A percentile compares a stretch with the other conserved stretches of the same genome.
phyloP scores from a whole-genome alignment of 129 eudicot genomes.

The Ambrosia artemisiifolia region DNA sequence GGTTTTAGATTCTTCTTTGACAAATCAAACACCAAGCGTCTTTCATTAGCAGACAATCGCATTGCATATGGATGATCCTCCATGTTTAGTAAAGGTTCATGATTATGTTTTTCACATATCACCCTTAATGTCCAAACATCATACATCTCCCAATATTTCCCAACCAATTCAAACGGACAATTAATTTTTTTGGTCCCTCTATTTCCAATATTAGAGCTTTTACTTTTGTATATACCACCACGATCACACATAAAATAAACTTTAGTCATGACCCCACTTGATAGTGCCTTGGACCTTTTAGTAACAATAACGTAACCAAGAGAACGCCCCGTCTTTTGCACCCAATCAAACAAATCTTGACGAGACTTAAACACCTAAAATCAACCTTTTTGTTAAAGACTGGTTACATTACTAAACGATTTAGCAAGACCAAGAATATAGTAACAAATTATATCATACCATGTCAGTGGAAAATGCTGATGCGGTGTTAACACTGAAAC shows the following conservation, averaged over 20 bases:
- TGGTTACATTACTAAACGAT: background rate
- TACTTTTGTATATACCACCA: constrained; percentile 12
- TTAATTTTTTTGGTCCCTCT: constrained; percentile 5
- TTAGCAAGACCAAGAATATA: background rate
- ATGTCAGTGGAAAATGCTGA: constrained; percentile 11
- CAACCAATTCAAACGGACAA: constrained; percentile 9
- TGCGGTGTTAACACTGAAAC: background rate
- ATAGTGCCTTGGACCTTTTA: constrained; percentile 1
- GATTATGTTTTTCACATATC: constrained; percentile 20
- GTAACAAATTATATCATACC: background rate
- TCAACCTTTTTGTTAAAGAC: background rate
- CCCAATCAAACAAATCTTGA: constrained; percentile 22
- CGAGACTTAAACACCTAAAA: constrained; percentile 19
- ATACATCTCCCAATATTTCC: background rate
- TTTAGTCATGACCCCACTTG: constrained; percentile 6
- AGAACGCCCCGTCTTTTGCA: constrained; percentile 7
- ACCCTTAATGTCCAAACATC: constrained; percentile 19
- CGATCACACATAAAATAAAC: constrained; percentile 14
- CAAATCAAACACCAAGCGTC: constrained; percentile 23
- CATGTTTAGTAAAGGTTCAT: constrained; percentile 16
- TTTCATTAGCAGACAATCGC: constrained; percentile 18
- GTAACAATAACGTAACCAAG: constrained; percentile 17
- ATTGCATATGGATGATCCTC: constrained; percentile 24
- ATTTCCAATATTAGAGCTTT: constrained; percentile 1
- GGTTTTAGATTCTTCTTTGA: constrained; percentile 14